phyloP scores from a whole-genome alignment of 1,284 basidiomycete species.

The Sanghuangporus sanghuang region DNA sequence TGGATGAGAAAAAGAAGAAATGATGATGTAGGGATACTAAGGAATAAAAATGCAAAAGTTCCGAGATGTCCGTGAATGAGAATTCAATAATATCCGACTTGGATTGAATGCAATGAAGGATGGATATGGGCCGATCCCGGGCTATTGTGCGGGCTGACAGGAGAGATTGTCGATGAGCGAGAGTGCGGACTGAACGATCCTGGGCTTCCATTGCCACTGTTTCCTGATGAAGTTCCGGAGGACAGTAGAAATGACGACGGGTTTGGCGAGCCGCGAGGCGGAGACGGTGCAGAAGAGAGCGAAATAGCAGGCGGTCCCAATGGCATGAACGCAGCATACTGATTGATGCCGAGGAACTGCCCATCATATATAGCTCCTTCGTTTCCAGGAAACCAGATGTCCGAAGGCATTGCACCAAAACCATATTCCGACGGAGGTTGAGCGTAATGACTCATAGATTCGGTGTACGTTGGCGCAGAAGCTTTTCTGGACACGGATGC shows the following conservation, averaged over 20 bases:
- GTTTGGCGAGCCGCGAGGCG: conserved; percentile 1
- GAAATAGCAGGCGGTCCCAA: not conserved
- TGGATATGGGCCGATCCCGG: not conserved
- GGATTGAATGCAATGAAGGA: not conserved
- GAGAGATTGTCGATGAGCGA: conserved; percentile 6
- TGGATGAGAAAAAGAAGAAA: not conserved
- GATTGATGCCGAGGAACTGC: not conserved
- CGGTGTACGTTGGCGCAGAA: not conserved
- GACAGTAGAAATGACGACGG: not conserved
- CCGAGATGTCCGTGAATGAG: not conserved
- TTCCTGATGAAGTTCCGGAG: conserved; percentile 8
- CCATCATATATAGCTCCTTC: not conserved
- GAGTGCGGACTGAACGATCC: conserved; percentile 11
- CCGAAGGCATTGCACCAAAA: not conserved
- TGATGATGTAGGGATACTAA: not conserved
- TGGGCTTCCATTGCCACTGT: not conserved
- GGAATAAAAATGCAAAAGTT: not conserved
- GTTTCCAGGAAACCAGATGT: conserved; percentile 6
- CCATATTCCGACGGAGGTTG: not conserved
- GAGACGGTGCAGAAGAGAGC: conserved; percentile 3
- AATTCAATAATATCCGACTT: not conserved
- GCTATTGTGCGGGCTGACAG: not conserved
- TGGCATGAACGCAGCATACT: not conserved
- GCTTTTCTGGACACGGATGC: not conserved
- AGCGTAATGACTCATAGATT: not conserved